Evolutionary conservation across 768 basidiomycete genomes (phyloP), one percentile per base, ranked within the genome.

Genomic region (Goffeauzyma gilvescens): DNA sequence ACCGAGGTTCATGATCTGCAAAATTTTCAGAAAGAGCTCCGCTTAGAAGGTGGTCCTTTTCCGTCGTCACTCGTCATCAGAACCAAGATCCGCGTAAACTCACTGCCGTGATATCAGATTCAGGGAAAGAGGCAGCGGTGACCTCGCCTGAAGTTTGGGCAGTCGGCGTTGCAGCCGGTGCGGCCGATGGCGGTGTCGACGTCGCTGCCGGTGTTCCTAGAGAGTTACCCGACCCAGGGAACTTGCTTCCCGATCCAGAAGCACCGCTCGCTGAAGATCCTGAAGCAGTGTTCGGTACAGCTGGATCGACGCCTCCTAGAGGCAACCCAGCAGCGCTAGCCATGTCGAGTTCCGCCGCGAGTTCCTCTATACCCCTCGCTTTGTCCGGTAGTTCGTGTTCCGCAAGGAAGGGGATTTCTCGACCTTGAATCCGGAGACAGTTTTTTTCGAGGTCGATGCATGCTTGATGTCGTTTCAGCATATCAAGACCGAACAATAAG

Each of bases 401-500:
- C 2, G 84, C 63, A 4, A 98, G 68, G 70, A 98, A 98, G 14
- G 65, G 64, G 7, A 98, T 78, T 63, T 93, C 84, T 12, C 83
- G 73, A 14, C 75, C 79, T 67, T 86, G 82, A 38, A 98, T 95
- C n/a, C 85, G 74, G 17, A 98, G 75, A 10, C 81, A 81, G 50
- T 77, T 75, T 62, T 85, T 85, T 53, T 78, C 71, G 18, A 98
- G 73, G 64, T 98, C 93, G 61, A 98, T 95, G 57, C 78, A 82
- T 5, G 87, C 90, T 58, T 93, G 87, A 60, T 95, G 83, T 0
- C 87, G 82, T 64, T 86, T 95, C 48, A 96, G 75, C 93, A 96
- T 96, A 70, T 98, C 93, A n/a, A 98, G 72, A 6, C 93, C 93
- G 31, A 98, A 78, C 3, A 98, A 69, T n/a, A 98, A 75, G 57